These are phyloP conservation scores for Stipa capillata DNA, from an alignment of 176 grass and related monocot genomes.

Conservation along the genomic window DNA sequence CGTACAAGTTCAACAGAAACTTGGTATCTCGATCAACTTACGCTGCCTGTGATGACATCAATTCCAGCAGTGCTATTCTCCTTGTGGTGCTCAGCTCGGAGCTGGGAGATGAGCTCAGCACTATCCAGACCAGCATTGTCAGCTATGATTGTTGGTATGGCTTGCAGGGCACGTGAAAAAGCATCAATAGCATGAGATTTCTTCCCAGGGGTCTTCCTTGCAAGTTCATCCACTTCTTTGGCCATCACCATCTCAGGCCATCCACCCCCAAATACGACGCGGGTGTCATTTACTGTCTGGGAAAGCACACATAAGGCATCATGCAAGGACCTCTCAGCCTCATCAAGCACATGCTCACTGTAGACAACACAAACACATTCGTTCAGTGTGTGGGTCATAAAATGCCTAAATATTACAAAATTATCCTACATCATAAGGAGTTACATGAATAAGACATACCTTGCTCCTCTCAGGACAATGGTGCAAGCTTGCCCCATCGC, in stretches of 20 bases:
- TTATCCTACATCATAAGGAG: not conserved
- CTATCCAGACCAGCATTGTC: constrained; percentile 90
- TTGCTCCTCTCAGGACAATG: constrained; percentile 86
- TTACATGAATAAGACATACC: constrained; percentile 30
- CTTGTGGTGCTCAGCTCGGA: constrained; percentile 93
- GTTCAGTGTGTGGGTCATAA: not conserved
- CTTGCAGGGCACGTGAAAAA: constrained; percentile 74
- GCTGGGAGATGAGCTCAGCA: constrained; percentile 89
- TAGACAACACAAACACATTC: not conserved
- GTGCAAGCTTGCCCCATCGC: constrained; percentile 93
- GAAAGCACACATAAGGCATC: constrained; percentile 89
- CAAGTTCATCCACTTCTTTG: constrained; percentile 81
- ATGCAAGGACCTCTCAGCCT: constrained; percentile 92
- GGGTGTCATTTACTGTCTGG: constrained; percentile 82
- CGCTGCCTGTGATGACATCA: constrained; percentile 64
- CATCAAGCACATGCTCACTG: constrained; percentile 87
- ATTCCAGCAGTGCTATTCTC: constrained; percentile 63
- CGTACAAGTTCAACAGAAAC: not conserved
- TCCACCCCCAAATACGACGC: constrained; percentile 83
- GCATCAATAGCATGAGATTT: constrained; percentile 86
- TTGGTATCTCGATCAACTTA: constrained; percentile 21
- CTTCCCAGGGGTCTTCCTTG: constrained; percentile 89
- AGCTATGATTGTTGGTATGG: constrained; percentile 81
- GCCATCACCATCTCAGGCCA: constrained; percentile 97
- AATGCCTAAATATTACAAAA: not conserved